Base-by-base conservation (phyloP, 2,329 filamentous ascomycete species). In the Zasmidium citrigriseum region DNA sequence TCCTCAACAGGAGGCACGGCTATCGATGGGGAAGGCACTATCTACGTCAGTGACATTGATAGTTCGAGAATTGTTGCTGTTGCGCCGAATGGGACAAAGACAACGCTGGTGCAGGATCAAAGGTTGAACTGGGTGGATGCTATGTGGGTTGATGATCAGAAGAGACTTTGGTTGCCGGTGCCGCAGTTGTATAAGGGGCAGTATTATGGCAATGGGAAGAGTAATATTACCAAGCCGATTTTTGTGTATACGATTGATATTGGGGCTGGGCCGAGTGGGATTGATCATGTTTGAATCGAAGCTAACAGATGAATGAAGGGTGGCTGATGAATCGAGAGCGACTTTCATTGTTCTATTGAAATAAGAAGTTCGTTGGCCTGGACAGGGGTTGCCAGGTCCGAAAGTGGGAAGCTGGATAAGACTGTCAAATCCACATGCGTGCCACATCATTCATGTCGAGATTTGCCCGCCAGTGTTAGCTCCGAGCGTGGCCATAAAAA, bases 21-120 rank as follows among this genome's bases (percentile, higher is more conserved):
- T 11, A 75, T 75, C 41, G 74, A 75, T 53, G 73, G 68, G 0
- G 49, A 69, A 3, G 74, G 75, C 3, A 75, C 73, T 53, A 72
- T 76, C 24, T 77, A 76, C 57, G 55, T 65, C 51, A 71, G 68
- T 60, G 75, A 76, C 58, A 72, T 67, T 1, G 70, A 76, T 51
- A 62, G 63, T 24, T 67, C 69, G 56, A 44, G 62, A 10, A 67
- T 72, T 25, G 55, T 70, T 55, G 67, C 58, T 24, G 62, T 70
- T 38, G 52, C 60, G n/a, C 64, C 67, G 4, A 67, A 70, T 21
- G 67, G 69, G 14, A 70, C 67, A 5, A 64, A 63, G 65, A 64
- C 63, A 11, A 38, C 64, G 3, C 58, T 70, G 9, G 57, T 70
- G 3, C 68, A 69, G 52, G 69, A 71, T 56, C 65, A 66, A 23